Conservation (phyloP, 169 alveolate genomes). For the Amoebophrya sp. region DNA sequence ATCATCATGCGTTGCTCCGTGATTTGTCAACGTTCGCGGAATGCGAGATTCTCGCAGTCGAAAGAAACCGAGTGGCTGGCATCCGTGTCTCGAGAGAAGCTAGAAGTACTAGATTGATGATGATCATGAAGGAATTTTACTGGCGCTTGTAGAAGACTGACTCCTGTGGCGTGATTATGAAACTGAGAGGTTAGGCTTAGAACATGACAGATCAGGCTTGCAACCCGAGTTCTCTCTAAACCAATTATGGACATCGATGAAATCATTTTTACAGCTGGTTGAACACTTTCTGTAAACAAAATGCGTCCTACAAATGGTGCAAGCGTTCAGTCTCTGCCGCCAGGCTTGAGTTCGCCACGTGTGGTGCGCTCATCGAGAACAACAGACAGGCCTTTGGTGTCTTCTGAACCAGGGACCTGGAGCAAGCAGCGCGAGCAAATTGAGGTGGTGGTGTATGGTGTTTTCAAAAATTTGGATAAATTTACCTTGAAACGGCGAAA, state of each 20-base stretch:
- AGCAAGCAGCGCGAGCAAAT: not conserved
- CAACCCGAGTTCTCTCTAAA: no score
- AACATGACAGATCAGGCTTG: no score
- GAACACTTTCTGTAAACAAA: not conserved
- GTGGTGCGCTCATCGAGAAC: not conserved
- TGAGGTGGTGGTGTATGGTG: not conserved
- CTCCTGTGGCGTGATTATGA: no score
- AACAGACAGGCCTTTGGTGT: not conserved
- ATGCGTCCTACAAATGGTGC: not conserved
- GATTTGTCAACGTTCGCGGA: no score
- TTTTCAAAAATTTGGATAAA: not conserved
- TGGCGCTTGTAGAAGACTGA: no score
- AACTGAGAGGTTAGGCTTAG: no score
- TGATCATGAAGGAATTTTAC: no score
- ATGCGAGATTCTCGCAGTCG: no score
- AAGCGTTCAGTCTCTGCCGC: not conserved
- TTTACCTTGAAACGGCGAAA: not conserved
- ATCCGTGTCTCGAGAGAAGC: no score
- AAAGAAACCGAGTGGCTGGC: no score
- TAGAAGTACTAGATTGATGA: no score
- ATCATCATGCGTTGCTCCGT: no score
- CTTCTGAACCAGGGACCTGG: not conserved
- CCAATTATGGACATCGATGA: not conserved
- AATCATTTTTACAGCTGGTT: not conserved
- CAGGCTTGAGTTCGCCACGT: not conserved